These are phyloP conservation scores for Hymenoscyphus linearis DNA, from an alignment of 2,329 filamentous ascomycete genomes.

Conservation along the genomic window DNA sequence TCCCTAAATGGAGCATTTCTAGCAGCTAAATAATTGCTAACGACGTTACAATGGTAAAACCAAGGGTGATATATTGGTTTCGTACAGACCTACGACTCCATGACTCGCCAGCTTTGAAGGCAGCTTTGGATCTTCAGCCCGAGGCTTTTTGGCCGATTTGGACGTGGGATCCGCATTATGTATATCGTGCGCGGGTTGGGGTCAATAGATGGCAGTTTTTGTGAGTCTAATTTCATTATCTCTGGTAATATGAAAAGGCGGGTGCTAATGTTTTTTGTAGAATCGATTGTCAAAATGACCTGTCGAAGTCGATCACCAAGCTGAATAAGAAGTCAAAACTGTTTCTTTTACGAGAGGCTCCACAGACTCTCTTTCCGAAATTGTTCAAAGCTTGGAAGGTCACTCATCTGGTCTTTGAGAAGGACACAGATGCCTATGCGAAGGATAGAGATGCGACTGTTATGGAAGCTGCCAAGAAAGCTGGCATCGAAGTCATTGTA, in stretches of 20 bases:
- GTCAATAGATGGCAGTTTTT: constrained; percentile 72
- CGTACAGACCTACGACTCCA: constrained; percentile 73
- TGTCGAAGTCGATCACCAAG: constrained; percentile 60
- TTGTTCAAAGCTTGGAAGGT: constrained; percentile 69
- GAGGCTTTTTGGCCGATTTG: constrained; percentile 68
- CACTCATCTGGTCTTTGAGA: constrained; percentile 73
- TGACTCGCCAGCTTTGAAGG: constrained; percentile 68
- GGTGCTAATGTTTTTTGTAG: constrained; percentile 31
- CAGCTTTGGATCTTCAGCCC: constrained; percentile 65
- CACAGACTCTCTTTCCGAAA: constrained; percentile 66
- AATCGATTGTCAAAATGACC: constrained; percentile 67
- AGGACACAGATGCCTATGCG: constrained; percentile 71
- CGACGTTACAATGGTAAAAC: constrained; percentile 19
- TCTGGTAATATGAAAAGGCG: not conserved
- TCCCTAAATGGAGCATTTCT: not conserved
- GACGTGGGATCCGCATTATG: constrained; percentile 78
- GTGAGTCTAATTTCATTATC: constrained; percentile 29
- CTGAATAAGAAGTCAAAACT: constrained; percentile 68
- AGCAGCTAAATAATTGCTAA: not conserved
- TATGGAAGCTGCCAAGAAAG: constrained; percentile 51
- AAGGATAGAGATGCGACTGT: constrained; percentile 58
- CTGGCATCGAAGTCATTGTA: constrained; percentile 64
- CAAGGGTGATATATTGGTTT: constrained; percentile 69
- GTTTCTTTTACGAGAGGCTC: constrained; percentile 66
- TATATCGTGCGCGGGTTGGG: constrained; percentile 65